These are phyloP conservation scores for Amylocystis lapponica DNA, from an alignment of 768 basidiomycete genomes.

Conservation along the genomic window DNA sequence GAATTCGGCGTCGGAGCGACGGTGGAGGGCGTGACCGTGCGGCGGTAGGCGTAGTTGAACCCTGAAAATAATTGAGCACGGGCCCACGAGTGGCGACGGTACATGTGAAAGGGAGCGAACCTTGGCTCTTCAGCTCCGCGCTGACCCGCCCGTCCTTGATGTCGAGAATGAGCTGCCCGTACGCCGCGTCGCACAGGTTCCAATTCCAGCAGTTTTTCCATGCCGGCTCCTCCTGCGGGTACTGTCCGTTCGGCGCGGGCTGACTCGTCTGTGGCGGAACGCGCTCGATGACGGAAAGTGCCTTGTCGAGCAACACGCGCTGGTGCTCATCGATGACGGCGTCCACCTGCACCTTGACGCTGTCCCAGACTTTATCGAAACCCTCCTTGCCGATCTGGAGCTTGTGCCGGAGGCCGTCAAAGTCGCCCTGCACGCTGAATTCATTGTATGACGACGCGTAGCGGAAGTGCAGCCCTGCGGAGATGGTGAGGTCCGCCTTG, in stretches of 20 bases:
- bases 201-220: constrained; percentile 99
- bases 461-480: constrained; percentile 95
- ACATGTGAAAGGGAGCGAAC: constrained; percentile 34
- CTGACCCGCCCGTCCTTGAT: constrained; percentile 90
- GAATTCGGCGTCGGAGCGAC: constrained; percentile 55
- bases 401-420: constrained; percentile 83
- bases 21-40: constrained; percentile 51
- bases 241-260: constrained; percentile 35
- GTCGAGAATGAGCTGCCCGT: constrained; percentile 82
- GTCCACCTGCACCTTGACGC: constrained; percentile 87
- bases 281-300: constrained; percentile 76
- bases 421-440: constrained; percentile 87
- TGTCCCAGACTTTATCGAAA: constrained; percentile 94
- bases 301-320: constrained; percentile 82
- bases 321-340: constrained; percentile 89
- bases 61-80: constrained; percentile 42
- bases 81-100: background rate
- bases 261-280: constrained; percentile 55
- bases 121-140: constrained; percentile 89
- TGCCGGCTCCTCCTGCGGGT: constrained; percentile 75
- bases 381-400: constrained; percentile 68
- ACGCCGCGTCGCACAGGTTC: constrained; percentile 96
- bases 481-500: constrained; percentile 92
- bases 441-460: constrained; percentile 97
- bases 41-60: constrained; percentile 94